phyloP scores from a whole-genome alignment of 768 basidiomycete species.

The Cytidiella melzeri region DNA sequence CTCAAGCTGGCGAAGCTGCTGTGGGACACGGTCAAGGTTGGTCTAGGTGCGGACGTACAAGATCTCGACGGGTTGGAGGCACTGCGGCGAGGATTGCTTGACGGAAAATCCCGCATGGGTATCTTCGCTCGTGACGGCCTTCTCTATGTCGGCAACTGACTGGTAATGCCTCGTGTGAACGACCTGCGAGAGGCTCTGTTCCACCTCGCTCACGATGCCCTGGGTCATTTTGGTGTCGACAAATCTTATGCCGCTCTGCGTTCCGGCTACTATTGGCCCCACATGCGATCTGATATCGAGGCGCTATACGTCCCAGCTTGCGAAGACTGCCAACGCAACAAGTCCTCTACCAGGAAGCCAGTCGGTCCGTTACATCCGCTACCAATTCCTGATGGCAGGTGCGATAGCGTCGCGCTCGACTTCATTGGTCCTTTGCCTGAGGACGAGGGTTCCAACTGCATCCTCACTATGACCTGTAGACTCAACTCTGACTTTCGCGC shows the following conservation, averaged over 20 bases:
- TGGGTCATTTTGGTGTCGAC: too few species aligned
- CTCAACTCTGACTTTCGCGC: too few species aligned
- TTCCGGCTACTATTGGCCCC: slow-evolving; percentile 15
- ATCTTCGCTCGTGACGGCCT: slow-evolving; percentile 15
- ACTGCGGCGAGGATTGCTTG: too few species aligned
- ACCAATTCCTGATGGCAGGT: too few species aligned
- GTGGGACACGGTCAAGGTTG: not conserved
- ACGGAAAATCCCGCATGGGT: not conserved
- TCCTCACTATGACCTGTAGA: slow-evolving; percentile 21
- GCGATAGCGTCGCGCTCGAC: too few species aligned
- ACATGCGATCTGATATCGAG: slow-evolving; percentile 28
- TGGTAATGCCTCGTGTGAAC: slow-evolving; percentile 15
- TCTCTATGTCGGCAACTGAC: slow-evolving; percentile 13
- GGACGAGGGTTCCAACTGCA: slow-evolving; percentile 18
- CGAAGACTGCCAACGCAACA: slow-evolving; percentile 25
- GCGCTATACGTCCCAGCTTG: slow-evolving; percentile 27
- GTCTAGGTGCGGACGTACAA: not conserved
- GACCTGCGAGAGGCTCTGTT: slow-evolving; percentile 9
- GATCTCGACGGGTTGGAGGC: too few species aligned
- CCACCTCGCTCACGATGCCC: too few species aligned
- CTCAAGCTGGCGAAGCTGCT: not conserved
- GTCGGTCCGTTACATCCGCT: too few species aligned
- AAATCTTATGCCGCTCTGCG: too few species aligned
- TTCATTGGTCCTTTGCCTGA: too few species aligned
- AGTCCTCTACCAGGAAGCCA: too few species aligned